Evolutionary conservation across 306 rosid species (phyloP).

Genomic region (Ochetophila trinervis): DNA sequence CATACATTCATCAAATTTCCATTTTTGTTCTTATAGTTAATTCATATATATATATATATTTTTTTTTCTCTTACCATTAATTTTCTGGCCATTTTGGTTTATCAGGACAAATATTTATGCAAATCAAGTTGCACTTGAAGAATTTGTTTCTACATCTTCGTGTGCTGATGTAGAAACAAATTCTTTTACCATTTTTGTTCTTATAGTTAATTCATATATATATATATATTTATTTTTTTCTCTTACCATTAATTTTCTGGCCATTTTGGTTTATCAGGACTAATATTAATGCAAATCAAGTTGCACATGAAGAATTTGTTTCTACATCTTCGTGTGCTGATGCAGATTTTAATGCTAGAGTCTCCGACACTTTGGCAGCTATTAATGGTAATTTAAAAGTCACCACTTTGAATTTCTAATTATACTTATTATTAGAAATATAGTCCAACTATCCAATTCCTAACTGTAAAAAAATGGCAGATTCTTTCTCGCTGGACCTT

Average conservation of each 20-base stretch:
- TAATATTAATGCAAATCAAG: slow-evolving; percentile 39
- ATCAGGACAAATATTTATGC: slow-evolving; percentile 51
- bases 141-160: slow-evolving; percentile 46
- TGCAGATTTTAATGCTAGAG: slow-evolving; percentile 47
- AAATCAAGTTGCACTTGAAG: slow-evolving; percentile 45
- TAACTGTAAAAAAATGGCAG: slow-evolving; percentile 35
- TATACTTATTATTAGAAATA: neutral
- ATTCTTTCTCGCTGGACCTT: slow-evolving; percentile 52
- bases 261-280: slow-evolving; percentile 41
- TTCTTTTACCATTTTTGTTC: no score
- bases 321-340: slow-evolving; percentile 45
- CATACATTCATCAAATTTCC: neutral
- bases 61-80: neutral
- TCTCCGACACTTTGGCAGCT: slow-evolving; percentile 37
- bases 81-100: slow-evolving; percentile 2
- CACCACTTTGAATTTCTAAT: slow-evolving; percentile 3
- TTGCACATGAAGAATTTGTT: slow-evolving; percentile 46
- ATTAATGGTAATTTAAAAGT: slow-evolving; percentile 56
- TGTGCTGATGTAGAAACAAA: slow-evolving; percentile 49
- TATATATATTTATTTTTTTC: no score
- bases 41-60: no score
- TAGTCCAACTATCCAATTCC: slow-evolving; percentile 1
- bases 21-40: neutral
- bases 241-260: neutral
- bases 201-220: neutral